phyloP scores from a whole-genome alignment of 2,329 filamentous ascomycete species.

The Colletotrichum musae region DNA sequence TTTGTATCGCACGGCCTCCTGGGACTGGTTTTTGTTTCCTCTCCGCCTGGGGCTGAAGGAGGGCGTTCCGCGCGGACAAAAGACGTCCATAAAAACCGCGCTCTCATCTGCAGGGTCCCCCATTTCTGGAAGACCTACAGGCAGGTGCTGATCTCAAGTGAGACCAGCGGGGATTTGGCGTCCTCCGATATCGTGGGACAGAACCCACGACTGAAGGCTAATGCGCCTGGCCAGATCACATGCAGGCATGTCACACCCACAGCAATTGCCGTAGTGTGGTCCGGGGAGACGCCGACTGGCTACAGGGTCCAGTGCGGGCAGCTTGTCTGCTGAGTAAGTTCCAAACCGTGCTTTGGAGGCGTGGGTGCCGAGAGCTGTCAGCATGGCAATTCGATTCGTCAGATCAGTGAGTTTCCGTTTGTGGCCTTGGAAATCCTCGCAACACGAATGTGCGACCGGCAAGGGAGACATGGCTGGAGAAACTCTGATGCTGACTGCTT shows the following conservation, averaged over 20 bases:
- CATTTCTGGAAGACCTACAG: slow-evolving; percentile 60
- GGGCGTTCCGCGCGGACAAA: slow-evolving; percentile 88
- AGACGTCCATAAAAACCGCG: slow-evolving; percentile 95
- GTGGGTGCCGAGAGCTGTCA: slow-evolving; percentile 61
- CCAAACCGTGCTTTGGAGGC: slow-evolving; percentile 46
- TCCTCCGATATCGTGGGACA: slow-evolving; percentile 59
- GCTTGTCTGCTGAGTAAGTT: slow-evolving; percentile 17
- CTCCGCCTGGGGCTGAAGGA: slow-evolving; percentile 69
- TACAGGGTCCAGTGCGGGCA: slow-evolving; percentile 38
- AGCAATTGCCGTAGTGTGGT: slow-evolving; percentile 58
- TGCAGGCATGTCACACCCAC: slow-evolving; percentile 61
- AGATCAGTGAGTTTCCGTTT: slow-evolving; percentile 59
- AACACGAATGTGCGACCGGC: slow-evolving; percentile 41
- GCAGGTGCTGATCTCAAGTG: slow-evolving; percentile 53
- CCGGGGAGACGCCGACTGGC: slow-evolving; percentile 55
- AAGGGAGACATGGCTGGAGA: slow-evolving; percentile 25
- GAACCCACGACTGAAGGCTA: slow-evolving; percentile 62
- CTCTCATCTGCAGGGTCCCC: slow-evolving; percentile 65
- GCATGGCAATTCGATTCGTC: slow-evolving; percentile 55
- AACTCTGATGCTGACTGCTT: slow-evolving; percentile 59
- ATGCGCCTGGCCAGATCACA: slow-evolving; percentile 72
- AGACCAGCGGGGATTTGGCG: slow-evolving; percentile 62
- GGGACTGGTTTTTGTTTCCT: slow-evolving; percentile 97
- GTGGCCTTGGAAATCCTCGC: slow-evolving; percentile 59
- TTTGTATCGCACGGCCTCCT: slow-evolving; percentile 86